A percentile compares a stretch with the other conserved stretches of the same genome.
Conservation (phyloP, 163 green algal species). For the Scenedesmus sp. region DNA sequence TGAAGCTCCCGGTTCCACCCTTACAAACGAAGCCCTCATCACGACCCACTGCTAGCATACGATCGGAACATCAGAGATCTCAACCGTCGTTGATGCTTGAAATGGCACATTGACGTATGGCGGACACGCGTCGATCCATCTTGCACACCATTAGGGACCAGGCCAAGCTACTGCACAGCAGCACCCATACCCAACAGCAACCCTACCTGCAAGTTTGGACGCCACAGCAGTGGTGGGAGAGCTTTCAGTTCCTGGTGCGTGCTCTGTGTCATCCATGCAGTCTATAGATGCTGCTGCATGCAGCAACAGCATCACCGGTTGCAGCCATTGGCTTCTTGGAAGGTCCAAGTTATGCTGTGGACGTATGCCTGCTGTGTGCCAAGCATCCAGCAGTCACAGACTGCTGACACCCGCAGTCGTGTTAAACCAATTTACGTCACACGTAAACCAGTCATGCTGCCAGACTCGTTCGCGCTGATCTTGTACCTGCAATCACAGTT, state of each 20-base stretch:
- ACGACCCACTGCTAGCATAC: background rate
- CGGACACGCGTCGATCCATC: conserved; percentile 12
- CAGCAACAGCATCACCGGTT: background rate
- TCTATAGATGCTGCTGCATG: background rate
- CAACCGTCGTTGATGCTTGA: background rate
- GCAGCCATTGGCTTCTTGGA: background rate
- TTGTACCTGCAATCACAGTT: conserved; percentile 23
- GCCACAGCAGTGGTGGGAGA: conserved; percentile 54
- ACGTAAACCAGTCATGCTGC: background rate
- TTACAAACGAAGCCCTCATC: background rate
- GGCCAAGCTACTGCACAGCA: conserved; percentile 22
- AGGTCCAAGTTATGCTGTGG: background rate
- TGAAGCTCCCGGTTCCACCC: background rate
- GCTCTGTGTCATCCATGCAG: background rate
- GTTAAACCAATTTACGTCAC: background rate
- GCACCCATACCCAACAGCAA: conserved; percentile 7
- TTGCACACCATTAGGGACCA: conserved; percentile 34
- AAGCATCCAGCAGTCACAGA: background rate
- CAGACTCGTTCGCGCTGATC: too few species aligned
- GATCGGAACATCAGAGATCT: background rate
- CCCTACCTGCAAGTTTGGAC: conserved; percentile 17
- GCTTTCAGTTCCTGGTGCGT: conserved; percentile 50
- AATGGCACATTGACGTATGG: background rate
- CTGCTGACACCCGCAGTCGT: background rate
- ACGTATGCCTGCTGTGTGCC: background rate